phyloP scores from a whole-genome alignment of 2,329 filamentous ascomycete genomes.

The Pezicula radicicola region DNA sequence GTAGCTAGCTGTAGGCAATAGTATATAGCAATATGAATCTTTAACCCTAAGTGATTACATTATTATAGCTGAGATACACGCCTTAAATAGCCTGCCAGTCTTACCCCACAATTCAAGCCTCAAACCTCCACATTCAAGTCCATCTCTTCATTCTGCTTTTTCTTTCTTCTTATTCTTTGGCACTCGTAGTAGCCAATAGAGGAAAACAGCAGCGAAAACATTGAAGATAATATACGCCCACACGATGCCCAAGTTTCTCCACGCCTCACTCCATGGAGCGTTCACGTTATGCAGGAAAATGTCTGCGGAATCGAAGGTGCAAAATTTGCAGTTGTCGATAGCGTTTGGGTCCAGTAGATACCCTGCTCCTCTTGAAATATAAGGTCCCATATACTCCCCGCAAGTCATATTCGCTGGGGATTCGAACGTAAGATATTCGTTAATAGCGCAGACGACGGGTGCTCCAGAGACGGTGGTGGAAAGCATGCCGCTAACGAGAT shows the following conservation, averaged over 20 bases:
- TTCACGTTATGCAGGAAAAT: slow-evolving; percentile 44
- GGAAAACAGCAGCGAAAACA: slow-evolving; percentile 45
- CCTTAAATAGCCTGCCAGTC: too few species aligned
- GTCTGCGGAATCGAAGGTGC: slow-evolving; percentile 49
- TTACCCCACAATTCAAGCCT: too few species aligned
- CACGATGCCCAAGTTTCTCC: slow-evolving; percentile 66
- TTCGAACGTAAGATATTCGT: slow-evolving; percentile 66
- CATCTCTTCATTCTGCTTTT: slow-evolving; percentile 5
- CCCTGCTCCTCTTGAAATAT: slow-evolving; percentile 43
- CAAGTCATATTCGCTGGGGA: slow-evolving; percentile 60
- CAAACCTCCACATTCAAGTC: too few species aligned
- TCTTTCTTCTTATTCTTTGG: slow-evolving; percentile 34
- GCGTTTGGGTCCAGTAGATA: slow-evolving; percentile 47
- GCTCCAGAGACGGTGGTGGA: slow-evolving; percentile 68
- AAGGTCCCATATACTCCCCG: slow-evolving; percentile 51
- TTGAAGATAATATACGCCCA: slow-evolving; percentile 44
- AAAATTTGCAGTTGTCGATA: slow-evolving; percentile 53
- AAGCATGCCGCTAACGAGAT: slow-evolving; percentile 72
- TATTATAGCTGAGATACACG: too few species aligned
- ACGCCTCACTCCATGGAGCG: slow-evolving; percentile 55
- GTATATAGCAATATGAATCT: too few species aligned
- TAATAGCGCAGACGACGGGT: slow-evolving; percentile 60
- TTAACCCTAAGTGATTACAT: too few species aligned
- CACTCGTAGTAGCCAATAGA: slow-evolving; percentile 50
- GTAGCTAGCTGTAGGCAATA: too few species aligned